Evolutionary conservation across 1,139 yeast genomes (phyloP).

Genomic region (Saccharomycopsis phalli): DNA sequence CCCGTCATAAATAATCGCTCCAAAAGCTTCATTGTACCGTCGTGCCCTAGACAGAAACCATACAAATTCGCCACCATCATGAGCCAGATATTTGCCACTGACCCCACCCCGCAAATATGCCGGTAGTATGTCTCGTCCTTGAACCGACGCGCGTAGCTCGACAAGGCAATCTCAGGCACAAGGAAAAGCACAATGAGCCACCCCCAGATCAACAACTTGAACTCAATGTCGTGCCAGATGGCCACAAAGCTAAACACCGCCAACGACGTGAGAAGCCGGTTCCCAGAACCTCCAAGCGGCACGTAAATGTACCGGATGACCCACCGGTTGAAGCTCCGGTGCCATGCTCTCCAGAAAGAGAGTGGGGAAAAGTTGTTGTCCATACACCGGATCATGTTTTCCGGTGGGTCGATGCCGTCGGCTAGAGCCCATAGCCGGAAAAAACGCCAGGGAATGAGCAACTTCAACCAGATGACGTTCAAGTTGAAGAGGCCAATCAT

Average conservation of each 20-base stretch:
- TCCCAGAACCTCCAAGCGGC: constrained; percentile 77
- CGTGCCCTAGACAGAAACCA: constrained; percentile 89
- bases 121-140: constrained; percentile 61
- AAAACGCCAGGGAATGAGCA: constrained; percentile 91
- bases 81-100: constrained; percentile 86
- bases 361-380: constrained; percentile 87
- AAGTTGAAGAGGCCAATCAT: constrained; percentile 91
- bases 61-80: constrained; percentile 96
- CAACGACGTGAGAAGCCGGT: constrained; percentile 63
- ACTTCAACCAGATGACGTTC: constrained; percentile 84
- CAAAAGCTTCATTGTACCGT: constrained; percentile 64
- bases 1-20: constrained; percentile 62
- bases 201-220: constrained; percentile 85
- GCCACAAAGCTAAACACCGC: constrained; percentile 96
- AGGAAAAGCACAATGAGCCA: constrained; percentile 86
- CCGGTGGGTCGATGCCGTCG: constrained; percentile 94
- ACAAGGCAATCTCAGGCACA: constrained; percentile 77
- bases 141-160: constrained; percentile 34
- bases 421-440: constrained; percentile 87
- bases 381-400: constrained; percentile 95
- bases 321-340: constrained; percentile 88
- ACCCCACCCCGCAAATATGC: constrained; percentile 78
- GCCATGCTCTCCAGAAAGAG: constrained; percentile 99
- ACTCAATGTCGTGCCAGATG: constrained; percentile 94
- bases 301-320: constrained; percentile 72